Conservation (phyloP, 495 filamentous ascomycete species). For the Penicillium waksmanii region DNA sequence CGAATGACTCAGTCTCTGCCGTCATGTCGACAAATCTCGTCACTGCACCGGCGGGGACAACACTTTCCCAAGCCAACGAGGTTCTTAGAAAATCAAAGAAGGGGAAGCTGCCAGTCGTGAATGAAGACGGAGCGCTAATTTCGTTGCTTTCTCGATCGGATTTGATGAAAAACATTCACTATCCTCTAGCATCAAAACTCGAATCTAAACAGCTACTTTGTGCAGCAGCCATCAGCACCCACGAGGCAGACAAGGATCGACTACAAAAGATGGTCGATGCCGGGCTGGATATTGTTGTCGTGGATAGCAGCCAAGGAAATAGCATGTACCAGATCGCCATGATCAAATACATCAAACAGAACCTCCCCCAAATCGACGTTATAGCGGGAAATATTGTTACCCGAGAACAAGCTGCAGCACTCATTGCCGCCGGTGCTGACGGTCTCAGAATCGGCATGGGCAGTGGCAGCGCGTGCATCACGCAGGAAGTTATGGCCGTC, state of each 20-base stretch:
- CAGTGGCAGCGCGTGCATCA: conserved; percentile 96
- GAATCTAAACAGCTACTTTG: conserved; percentile 97
- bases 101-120: conserved; percentile 96
- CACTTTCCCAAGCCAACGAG: conserved; percentile 83
- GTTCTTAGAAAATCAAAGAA: conserved; percentile 96
- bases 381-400: conserved; percentile 99
- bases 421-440: conserved; percentile 95
- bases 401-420: conserved; percentile 84
- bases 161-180: conserved; percentile 98
- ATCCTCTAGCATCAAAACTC: conserved; percentile 93
- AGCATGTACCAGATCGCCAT: conserved; percentile 96
- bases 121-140: conserved; percentile 80
- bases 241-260: conserved; percentile 85
- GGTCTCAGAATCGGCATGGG: conserved; percentile 99
- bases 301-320: conserved; percentile 97
- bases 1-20: conserved; percentile 73
- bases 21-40: conserved; percentile 97
- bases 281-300: conserved; percentile 90
- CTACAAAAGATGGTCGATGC: conserved; percentile 87
- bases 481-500: conserved; percentile 99
- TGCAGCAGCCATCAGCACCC: conserved; percentile 92
- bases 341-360: conserved; percentile 91
- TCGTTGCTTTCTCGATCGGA: conserved; percentile 96
- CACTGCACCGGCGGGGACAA: conserved; percentile 85
- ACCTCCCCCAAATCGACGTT: conserved; percentile 83